Base-by-base conservation (phyloP, 805 yeast species). In the Candida sphagnicola region DNA sequence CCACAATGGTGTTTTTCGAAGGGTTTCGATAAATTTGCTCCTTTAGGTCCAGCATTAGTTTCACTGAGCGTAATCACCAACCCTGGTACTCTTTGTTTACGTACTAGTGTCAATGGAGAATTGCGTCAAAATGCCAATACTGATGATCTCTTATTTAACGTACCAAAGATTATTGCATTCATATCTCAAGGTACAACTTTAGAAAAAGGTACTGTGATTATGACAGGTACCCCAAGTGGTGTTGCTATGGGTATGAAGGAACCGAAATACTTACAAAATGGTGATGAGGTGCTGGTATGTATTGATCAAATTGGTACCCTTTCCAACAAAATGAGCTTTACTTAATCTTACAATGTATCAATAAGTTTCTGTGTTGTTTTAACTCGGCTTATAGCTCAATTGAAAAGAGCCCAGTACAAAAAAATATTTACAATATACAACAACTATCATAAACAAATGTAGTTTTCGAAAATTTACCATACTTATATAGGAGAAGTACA, bases 201-300 rank as follows among this genome's bases (percentile, higher is more conserved):
- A 26, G 51, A 57, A 35, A 78, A 79, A 1, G 82, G 82, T 30
- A 78, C 74, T 47, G 43, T 77, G 17, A 71, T 77, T 38, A 70
- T 73, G 49, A 75, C 78, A 40, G 82, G 82, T 4, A 77, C 82
- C 5, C 81, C 81, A 8, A 56, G 68, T 13, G 81, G 81, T 18
- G 78, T 72, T 8, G 81, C 77, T 4, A 58, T 66, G 52, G 79
- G 79, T 29, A 37, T 40, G 40, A 37, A 40, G 26, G 29, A 5
- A 14, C 43, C 40, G 31, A 36, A 40, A 24, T 40, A 36, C 18
- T 40, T 40, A 23, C 26, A 40, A 11, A 31, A 40, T 16, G 31
- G 26, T n/a, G 43, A 40, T 26, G 37, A 31, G 21, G 43, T 40
- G 31, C 34, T 24, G 24, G 43, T 40, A 23, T 35, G 21, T 14